Conservation (phyloP, 805 yeast genomes). For the Teunomyces panamensis region DNA sequence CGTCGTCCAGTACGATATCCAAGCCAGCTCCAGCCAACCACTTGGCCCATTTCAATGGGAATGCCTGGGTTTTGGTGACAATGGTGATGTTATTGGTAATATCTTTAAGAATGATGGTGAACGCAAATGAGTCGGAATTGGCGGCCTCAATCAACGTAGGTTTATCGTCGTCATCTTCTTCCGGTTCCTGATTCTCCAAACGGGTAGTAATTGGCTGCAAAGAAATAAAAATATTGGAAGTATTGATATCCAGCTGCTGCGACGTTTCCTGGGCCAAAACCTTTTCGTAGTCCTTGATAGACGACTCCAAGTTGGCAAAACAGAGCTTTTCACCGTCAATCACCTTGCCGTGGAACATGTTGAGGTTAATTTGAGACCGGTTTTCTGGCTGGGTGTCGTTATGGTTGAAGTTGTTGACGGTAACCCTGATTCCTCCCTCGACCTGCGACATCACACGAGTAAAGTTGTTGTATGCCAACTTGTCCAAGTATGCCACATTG, state of each 20-base stretch:
- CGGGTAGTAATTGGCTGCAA: conserved; percentile 56
- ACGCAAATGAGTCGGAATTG: conserved; percentile 60
- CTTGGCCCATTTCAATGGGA: conserved; percentile 87
- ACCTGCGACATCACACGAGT: conserved; percentile 68
- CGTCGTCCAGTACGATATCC: conserved; percentile 19
- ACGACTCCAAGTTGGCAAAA: conserved; percentile 78
- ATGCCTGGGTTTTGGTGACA: conserved; percentile 79
- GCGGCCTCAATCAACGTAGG: conserved; percentile 43
- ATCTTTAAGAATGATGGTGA: conserved; percentile 75
- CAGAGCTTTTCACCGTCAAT: conserved; percentile 87
- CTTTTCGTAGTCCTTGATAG: conserved; percentile 46
- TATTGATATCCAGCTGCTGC: conserved; percentile 25
- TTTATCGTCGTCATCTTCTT: conserved; percentile 19
- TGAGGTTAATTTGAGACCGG: conserved; percentile 44
- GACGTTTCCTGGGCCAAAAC: conserved; percentile 13
- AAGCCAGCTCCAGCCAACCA: conserved; percentile 64
- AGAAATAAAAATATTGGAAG: conserved; percentile 66
- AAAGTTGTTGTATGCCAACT: conserved; percentile 51
- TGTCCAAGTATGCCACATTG: conserved; percentile 48
- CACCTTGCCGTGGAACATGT: conserved; percentile 70
- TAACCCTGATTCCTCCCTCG: conserved; percentile 69
- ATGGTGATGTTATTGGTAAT: conserved; percentile 72
- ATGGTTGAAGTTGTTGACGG: conserved; percentile 49
- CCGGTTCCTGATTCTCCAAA: conserved; percentile 18
- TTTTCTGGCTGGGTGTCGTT: conserved; percentile 18